A percentile compares a stretch with the other conserved stretches of the same genome.
phyloP scores from a whole-genome alignment of 78 protist genomes.

The Abeoforma whisleri region DNA sequence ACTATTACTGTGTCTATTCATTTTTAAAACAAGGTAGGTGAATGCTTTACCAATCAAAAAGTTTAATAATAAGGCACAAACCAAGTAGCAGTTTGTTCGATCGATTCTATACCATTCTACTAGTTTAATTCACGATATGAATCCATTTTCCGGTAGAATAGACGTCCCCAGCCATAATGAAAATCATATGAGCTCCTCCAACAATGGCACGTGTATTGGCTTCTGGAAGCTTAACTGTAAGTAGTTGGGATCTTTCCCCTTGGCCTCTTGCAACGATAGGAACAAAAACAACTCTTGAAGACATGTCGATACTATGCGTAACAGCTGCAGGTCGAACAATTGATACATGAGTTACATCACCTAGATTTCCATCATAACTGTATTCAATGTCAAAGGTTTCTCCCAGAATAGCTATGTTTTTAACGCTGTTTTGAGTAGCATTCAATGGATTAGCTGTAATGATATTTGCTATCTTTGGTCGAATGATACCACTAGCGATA shows the following conservation, averaged over 20 bases:
- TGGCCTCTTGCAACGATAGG: neutral
- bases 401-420: neutral
- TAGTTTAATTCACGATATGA: too few relatives aligned
- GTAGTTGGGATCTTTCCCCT: neutral
- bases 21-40: too few relatives aligned
- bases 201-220: neutral
- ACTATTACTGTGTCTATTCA: too few relatives aligned
- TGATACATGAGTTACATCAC: neutral
- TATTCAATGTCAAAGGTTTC: neutral
- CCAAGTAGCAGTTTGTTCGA: too few relatives aligned
- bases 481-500: neutral
- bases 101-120: too few relatives aligned
- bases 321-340: neutral
- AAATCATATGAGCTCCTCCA: neutral
- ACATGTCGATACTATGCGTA: neutral
- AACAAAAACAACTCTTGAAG: neutral
- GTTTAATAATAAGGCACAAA: too few relatives aligned
- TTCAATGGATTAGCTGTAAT: neutral
- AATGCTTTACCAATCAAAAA: too few relatives aligned
- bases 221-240: neutral
- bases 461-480: neutral
- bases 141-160: too few relatives aligned
- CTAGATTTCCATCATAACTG: neutral
- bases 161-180: neutral
- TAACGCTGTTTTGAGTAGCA: neutral